Percentiles rank a stretch among this genome's conserved stretches.
Conservation (phyloP, 306 rosid species). For the Cicer judaicum region DNA sequence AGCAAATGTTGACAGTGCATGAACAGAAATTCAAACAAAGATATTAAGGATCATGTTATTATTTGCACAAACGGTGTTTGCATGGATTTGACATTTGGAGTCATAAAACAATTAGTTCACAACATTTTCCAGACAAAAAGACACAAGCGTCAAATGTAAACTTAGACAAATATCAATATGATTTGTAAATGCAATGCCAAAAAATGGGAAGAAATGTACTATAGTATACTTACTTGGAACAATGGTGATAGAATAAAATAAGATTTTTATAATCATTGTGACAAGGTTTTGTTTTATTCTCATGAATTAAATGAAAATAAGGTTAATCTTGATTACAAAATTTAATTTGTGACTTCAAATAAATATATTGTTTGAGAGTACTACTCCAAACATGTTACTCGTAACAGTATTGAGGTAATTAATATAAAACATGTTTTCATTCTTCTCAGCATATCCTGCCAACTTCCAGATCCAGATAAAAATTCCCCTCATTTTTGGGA, state of each 20-base stretch:
- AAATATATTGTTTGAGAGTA: not conserved
- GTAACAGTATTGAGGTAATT: not conserved
- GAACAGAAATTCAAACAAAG: not conserved
- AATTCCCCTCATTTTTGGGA: not conserved
- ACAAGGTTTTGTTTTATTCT: conserved; percentile 4
- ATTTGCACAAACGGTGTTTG: not conserved
- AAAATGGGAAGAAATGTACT: not conserved
- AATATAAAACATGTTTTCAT: conserved; percentile 1
- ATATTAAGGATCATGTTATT: not conserved
- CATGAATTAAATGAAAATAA: not conserved
- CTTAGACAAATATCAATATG: not conserved
- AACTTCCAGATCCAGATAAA: not conserved
- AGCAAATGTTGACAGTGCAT: conserved; percentile 7
- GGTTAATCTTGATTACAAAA: not conserved
- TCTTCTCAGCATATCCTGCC: not conserved
- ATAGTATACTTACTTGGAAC: not conserved
- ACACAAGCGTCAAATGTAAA: not conserved
- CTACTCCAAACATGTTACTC: conserved; percentile 1
- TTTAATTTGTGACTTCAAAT: not conserved
- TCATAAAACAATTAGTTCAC: not conserved
- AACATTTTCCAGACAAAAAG: conserved; percentile 21
- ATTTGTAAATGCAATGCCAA: not conserved
- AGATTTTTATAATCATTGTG: not conserved
- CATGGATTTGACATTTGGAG: conserved; percentile 4
- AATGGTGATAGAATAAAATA: not conserved